Conservation (phyloP, 2,329 filamentous ascomycete species). For the Verticillium longisporum region DNA sequence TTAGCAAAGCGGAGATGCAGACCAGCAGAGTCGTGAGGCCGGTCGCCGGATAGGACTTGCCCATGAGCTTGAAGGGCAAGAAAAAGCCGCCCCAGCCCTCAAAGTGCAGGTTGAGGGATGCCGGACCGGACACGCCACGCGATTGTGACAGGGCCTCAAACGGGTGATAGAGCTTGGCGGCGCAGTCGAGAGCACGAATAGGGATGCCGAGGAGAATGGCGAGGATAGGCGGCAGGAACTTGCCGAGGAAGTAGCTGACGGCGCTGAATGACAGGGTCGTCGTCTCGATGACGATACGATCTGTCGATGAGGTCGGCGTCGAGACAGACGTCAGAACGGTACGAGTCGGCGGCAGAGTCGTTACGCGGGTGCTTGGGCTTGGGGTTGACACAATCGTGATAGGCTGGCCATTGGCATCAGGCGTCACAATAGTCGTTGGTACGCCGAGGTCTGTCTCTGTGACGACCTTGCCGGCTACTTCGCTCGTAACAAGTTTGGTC, state of each 20-base stretch:
- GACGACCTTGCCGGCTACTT: constrained; percentile 12
- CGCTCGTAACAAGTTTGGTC: constrained; percentile 14
- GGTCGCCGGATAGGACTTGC: constrained; percentile 26
- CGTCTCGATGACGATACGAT: constrained; percentile 11
- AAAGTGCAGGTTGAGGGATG: constrained; percentile 36
- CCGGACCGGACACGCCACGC: constrained; percentile 27
- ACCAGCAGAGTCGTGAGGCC: constrained; percentile 28
- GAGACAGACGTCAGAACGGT: constrained; percentile 15
- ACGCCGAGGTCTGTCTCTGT: constrained; percentile 7
- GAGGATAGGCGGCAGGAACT: constrained; percentile 33
- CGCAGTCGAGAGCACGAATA: constrained; percentile 30
- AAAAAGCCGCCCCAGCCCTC: constrained; percentile 26
- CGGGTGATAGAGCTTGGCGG: constrained; percentile 33
- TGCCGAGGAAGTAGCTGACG: constrained; percentile 29
- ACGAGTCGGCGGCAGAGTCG: constrained; percentile 16
- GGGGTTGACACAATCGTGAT: constrained; percentile 22
- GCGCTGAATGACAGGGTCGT: constrained; percentile 17
- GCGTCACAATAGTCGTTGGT: constrained; percentile 16
- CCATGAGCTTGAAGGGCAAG: constrained; percentile 23
- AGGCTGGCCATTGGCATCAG: constrained; percentile 16
- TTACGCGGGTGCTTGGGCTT: constrained; percentile 13
- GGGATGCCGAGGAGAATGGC: constrained; percentile 30
- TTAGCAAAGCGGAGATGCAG: constrained; percentile 23
- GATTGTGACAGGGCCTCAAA: constrained; percentile 32
- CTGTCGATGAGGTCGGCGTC: constrained; percentile 1